These are phyloP conservation scores for Amesomyces nigricolor DNA, from an alignment of 2,329 filamentous ascomycete genomes.

Conservation along the genomic window DNA sequence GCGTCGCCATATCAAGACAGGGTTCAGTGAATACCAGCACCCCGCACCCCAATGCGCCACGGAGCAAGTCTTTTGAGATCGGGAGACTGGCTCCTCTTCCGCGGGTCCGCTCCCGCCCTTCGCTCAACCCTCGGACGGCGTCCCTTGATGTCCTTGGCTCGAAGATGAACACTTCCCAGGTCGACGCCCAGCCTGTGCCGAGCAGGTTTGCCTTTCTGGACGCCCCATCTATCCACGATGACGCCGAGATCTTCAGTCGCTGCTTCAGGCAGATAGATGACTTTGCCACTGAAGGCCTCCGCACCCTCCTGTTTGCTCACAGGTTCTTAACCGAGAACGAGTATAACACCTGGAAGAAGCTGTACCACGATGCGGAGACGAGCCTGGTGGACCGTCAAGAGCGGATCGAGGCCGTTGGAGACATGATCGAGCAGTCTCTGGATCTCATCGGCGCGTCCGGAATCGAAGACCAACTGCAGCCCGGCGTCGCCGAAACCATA, in stretches of 20 bases:
- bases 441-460: constrained; percentile 83
- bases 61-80: constrained; percentile 44
- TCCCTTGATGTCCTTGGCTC: constrained; percentile 30
- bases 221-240: constrained; percentile 49
- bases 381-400: constrained; percentile 74
- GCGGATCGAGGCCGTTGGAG: constrained; percentile 72
- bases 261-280: constrained; percentile 86
- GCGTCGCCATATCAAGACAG: constrained; percentile 32
- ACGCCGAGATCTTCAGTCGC: constrained; percentile 64
- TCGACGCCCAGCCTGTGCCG: neutral
- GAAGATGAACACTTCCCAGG: neutral
- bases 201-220: constrained; percentile 32
- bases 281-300: constrained; percentile 81
- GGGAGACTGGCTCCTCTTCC: constrained; percentile 32
- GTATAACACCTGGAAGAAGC: constrained; percentile 69
- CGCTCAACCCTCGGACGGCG: constrained; percentile 36
- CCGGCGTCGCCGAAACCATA: constrained; percentile 84
- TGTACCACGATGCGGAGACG: constrained; percentile 75
- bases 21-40: constrained; percentile 10
- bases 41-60: constrained; percentile 28
- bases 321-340: constrained; percentile 69
- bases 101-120: constrained; percentile 35
- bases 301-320: constrained; percentile 79
- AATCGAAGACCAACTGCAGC: constrained; percentile 89
- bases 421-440: constrained; percentile 75